Evolutionary conservation across 495 filamentous ascomycete species (phyloP).

Genomic region (Neurospora sublineolata): DNA sequence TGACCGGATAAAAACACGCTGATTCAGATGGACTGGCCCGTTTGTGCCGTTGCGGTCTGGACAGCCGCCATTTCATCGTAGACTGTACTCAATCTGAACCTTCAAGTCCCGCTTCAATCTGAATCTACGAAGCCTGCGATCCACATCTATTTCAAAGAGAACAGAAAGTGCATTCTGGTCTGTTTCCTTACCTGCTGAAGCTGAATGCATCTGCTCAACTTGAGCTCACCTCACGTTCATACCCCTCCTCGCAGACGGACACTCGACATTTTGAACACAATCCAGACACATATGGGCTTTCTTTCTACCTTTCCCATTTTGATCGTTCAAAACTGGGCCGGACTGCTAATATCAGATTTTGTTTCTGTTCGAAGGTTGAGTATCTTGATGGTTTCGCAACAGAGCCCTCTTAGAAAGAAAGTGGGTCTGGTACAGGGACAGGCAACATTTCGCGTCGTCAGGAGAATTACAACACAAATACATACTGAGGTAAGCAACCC

Average conservation of each 20-base stretch:
- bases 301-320: fast-evolving
- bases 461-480: background rate
- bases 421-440: background rate
- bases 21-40: background rate
- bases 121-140: too few species aligned
- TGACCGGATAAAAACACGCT: background rate
- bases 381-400: background rate
- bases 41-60: background rate
- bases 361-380: background rate
- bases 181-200: background rate
- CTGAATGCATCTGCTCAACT: background rate
- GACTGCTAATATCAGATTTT: background rate
- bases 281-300: background rate
- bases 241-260: background rate
- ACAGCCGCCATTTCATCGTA: background rate
- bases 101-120: background rate
- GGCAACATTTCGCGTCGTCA: background rate
- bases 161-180: too few species aligned
- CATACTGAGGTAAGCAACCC: background rate
- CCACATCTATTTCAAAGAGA: too few species aligned
- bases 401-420: background rate
- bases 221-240: background rate
- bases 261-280: background rate
- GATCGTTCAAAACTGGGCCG: fast-evolving
- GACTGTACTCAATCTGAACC: background rate